phyloP scores from a whole-genome alignment of 768 basidiomycete species.

The Cubamyces lactineus region DNA sequence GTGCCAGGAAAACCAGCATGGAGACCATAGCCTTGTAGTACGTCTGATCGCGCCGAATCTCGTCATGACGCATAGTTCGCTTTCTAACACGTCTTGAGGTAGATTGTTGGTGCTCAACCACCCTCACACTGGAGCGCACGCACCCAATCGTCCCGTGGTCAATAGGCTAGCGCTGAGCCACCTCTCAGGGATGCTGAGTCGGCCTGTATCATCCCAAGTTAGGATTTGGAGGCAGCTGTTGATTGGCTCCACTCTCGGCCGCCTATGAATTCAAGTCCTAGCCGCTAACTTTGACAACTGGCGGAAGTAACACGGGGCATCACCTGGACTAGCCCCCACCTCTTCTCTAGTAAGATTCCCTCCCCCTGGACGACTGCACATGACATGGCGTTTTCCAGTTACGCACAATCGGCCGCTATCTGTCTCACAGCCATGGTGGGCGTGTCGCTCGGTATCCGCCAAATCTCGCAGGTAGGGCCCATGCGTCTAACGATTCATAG shows the following conservation, averaged over 20 bases:
- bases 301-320: neutral
- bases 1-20: too few relatives aligned
- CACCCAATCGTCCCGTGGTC: too few relatives aligned
- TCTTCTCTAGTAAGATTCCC: neutral
- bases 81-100: too few relatives aligned
- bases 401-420: neutral
- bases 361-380: neutral
- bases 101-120: too few relatives aligned
- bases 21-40: too few relatives aligned
- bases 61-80: too few relatives aligned
- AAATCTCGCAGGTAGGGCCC: neutral
- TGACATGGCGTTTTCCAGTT: neutral
- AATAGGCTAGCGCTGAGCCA: too few relatives aligned
- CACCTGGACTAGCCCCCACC: neutral
- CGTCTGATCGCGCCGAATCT: too few relatives aligned
- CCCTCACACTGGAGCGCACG: too few relatives aligned
- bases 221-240: neutral
- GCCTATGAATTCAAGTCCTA: neutral
- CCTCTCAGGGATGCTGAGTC: too few relatives aligned
- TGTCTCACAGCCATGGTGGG: neutral
- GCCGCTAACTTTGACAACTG: conserved; percentile 5
- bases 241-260: neutral
- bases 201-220: too few relatives aligned
- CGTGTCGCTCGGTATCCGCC: neutral
- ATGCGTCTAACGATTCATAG: neutral